phyloP scores from a whole-genome alignment of 345 rosid genomes.

The Salix udensis region DNA sequence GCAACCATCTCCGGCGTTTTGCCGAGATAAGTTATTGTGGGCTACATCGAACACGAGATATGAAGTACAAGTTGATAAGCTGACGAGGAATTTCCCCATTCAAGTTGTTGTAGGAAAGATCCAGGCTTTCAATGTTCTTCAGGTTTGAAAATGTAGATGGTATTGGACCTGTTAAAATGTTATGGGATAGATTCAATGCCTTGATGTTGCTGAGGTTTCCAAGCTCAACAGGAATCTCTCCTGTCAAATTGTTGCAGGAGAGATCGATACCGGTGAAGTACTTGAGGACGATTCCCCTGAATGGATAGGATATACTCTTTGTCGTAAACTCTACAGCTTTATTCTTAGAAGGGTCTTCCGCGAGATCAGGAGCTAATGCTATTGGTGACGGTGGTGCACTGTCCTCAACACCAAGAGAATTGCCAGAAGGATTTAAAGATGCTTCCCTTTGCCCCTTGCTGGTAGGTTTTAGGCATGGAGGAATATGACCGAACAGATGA shows the following conservation, averaged over 20 bases:
- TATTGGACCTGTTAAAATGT: constrained; percentile 1
- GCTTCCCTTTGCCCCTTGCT: not conserved
- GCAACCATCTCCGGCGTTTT: not conserved
- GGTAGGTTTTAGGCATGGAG: not conserved
- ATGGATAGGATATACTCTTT: not conserved
- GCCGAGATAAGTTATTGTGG: constrained; percentile 34
- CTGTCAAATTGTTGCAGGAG: constrained; percentile 31
- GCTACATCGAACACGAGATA: constrained; percentile 29
- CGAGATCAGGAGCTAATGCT: too few relatives aligned
- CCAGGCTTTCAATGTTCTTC: constrained; percentile 8
- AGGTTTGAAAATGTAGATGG: constrained; percentile 4
- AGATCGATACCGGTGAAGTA: constrained; percentile 35
- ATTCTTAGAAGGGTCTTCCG: not conserved
- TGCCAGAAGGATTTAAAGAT: too few relatives aligned
- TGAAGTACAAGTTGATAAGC: not conserved
- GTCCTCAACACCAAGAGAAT: too few relatives aligned
- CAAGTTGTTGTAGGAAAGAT: constrained; percentile 25
- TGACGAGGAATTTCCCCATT: not conserved
- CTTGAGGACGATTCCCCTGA: not conserved
- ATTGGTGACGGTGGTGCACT: too few relatives aligned
- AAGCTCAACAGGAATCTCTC: too few relatives aligned
- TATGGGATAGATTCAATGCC: constrained; percentile 3
- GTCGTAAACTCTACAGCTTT: not conserved
- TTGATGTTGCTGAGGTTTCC: too few relatives aligned
- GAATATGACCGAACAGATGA: not conserved